Conservation (phyloP, 805 yeast genomes). For the Jamesozyma lodderae region DNA sequence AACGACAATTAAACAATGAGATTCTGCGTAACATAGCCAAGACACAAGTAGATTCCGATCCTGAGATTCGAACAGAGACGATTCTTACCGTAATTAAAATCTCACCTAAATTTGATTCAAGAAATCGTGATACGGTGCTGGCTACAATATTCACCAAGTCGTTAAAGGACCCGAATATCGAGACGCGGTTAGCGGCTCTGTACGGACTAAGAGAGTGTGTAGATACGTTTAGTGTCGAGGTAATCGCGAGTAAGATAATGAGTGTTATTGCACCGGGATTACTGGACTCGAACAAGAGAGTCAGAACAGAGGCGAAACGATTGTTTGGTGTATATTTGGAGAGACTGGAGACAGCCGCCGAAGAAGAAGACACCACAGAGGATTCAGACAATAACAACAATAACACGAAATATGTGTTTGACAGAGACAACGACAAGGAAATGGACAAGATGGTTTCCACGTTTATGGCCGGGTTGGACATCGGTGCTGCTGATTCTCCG, state of each 20-base stretch:
- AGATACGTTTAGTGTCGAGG: constrained; percentile 60
- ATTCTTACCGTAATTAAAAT: constrained; percentile 21
- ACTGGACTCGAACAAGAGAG: constrained; percentile 61
- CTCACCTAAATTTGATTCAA: constrained; percentile 17
- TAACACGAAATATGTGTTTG: not conserved
- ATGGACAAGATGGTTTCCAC: not conserved
- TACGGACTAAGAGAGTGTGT: constrained; percentile 59
- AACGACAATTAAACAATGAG: constrained; percentile 80
- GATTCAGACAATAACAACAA: not conserved
- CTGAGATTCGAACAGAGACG: constrained; percentile 27
- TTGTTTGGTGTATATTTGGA: constrained; percentile 55
- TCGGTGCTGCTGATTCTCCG: not conserved
- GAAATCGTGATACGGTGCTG: constrained; percentile 55
- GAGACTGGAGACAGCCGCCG: constrained; percentile 42
- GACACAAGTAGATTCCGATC: constrained; percentile 28
- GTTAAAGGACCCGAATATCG: constrained; percentile 67
- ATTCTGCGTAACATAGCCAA: constrained; percentile 69
- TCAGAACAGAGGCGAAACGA: constrained; percentile 62
- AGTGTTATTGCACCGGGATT: constrained; percentile 81
- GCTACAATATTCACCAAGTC: constrained; percentile 83
- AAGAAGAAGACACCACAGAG: not conserved
- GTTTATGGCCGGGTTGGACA: not conserved
- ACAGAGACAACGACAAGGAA: not conserved
- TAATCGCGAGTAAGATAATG: constrained; percentile 69
- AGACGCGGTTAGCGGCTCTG: constrained; percentile 67